Percentiles rank a stretch among this genome's conserved stretches.
Evolutionary conservation across 2,329 filamentous ascomycete genomes (phyloP).

Genomic region (Escovopsis sp.): DNA sequence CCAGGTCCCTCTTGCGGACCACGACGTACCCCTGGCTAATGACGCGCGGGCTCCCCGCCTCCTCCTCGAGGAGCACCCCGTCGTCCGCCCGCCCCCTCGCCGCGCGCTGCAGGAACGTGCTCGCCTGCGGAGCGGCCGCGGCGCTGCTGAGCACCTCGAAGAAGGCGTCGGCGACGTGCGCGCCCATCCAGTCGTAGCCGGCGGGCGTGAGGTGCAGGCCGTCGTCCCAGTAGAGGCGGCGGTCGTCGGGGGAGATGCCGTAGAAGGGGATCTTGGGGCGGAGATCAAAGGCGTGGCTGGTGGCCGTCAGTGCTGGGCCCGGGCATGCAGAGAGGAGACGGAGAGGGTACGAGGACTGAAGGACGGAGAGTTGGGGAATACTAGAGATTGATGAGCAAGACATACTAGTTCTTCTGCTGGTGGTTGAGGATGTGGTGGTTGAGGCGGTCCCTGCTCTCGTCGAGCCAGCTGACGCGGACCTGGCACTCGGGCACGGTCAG

Average conservation of each 20-base stretch:
- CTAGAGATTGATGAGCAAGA: too few relatives aligned
- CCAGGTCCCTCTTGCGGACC: conserved; percentile 36
- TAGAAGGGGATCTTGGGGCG: conserved; percentile 38
- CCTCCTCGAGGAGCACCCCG: conserved; percentile 30
- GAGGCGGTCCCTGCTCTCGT: conserved; percentile 26
- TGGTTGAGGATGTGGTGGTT: conserved; percentile 40
- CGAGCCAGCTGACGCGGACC: conserved; percentile 14
- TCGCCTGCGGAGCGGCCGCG: conserved; percentile 2
- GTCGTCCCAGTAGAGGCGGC: conserved; percentile 43
- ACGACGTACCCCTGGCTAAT: conserved; percentile 40
- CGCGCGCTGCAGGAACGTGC: conserved; percentile 13
- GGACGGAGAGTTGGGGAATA: too few relatives aligned
- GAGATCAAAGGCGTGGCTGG: conserved; percentile 43
- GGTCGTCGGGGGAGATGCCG: conserved; percentile 29
- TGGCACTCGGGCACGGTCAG: conserved; percentile 46
- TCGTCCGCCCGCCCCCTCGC: conserved; percentile 25
- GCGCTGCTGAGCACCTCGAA: conserved; percentile 29
- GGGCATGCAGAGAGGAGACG: not conserved
- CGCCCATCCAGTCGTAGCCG: conserved; percentile 50
- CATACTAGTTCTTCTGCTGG: conserved; percentile 35
- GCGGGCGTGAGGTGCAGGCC: conserved; percentile 40
- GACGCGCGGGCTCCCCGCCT: conserved; percentile 29
- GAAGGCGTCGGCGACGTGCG: conserved; percentile 37
- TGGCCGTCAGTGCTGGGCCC: not conserved
- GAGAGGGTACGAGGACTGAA: too few relatives aligned